Base-by-base conservation (phyloP, 2,329 filamentous ascomycete genomes). In the Aureobasidium sp. region DNA sequence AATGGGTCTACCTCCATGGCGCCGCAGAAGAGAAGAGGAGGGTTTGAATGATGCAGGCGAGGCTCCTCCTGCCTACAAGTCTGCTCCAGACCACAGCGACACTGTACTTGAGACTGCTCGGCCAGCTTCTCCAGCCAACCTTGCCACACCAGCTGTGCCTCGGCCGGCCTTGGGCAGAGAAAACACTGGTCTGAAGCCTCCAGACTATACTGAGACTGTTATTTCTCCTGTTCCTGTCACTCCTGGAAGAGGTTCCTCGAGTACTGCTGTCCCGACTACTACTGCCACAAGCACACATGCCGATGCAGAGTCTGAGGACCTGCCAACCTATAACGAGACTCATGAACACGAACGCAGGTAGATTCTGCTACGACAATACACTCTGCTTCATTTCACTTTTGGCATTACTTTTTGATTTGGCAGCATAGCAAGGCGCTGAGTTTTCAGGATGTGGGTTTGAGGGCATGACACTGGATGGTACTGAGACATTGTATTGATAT, bases 41-140 rank as follows among this genome's bases (percentile, higher is more conserved):
- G 86, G 86, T 0, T 71, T 87, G 62, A 81, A 88, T 69, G 85
- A 87, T 73, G 72, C 80, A 47, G 86, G 85, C 32, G 84, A 87
- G 70, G 83, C 85, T 10, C 86, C 86, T 55, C 86, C 86, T 52
- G 84, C 85, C 0, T 88, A 88, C 70, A 76, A 68, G 67, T 75
- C 62, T 0, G 75, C 74, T 13, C 57, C 57, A 64, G 66, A 63
- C 27, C 68, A 71, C 15, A 67, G 67, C 37, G 61, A 63, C 52
- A 43, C 52, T 12, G 41, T 55, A 13, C 59, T 55, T n/a, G 51
- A 50, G 39, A 24, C 34, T 26, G 43, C 32, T 10, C 39, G 26
- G 5, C 26, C 50, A 17, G 48, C 20, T 26, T 20, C 44, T 27
- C 26, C 36, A 5, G 12, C 20, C n/a, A 26, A 34, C 17, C 24